Evolutionary conservation across 2,329 filamentous ascomycete species (phyloP).

Genomic region (Lasiodiplodia citricola): DNA sequence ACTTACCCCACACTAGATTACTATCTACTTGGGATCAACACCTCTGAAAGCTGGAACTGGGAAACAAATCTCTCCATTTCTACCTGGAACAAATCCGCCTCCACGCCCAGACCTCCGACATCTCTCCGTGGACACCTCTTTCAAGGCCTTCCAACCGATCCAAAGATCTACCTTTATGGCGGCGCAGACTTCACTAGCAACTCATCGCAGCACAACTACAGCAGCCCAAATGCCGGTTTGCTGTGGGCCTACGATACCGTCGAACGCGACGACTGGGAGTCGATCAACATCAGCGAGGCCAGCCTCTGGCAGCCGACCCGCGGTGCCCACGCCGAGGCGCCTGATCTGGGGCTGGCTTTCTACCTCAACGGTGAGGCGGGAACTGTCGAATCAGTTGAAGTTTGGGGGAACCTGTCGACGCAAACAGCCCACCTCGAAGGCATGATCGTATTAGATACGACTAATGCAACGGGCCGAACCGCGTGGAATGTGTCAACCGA

Average conservation of each 20-base stretch:
- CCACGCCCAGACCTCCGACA: background rate
- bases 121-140: conserved; percentile 20
- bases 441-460: conserved; percentile 1
- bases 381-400: background rate
- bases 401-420: conserved; percentile 4
- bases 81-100: conserved; percentile 6
- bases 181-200: conserved; percentile 20
- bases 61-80: conserved; percentile 18
- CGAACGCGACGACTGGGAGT: background rate
- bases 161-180: conserved; percentile 23
- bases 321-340: conserved; percentile 46
- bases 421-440: background rate
- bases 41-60: conserved; percentile 26
- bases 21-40: conserved; percentile 17
- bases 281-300: background rate
- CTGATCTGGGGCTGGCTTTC: conserved; percentile 44
- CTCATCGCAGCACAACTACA: background rate
- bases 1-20: background rate
- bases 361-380: conserved; percentile 45
- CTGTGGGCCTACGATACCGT: conserved; percentile 26
- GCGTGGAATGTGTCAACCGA: conserved; percentile 4
- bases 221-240: background rate
- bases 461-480: background rate
- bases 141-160: conserved; percentile 16
- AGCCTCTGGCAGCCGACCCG: conserved; percentile 36